Evolutionary conservation across 257 asterid genomes (phyloP), one percentile per base, ranked within the genome.

Genomic region (Voacanga thouarsii): DNA sequence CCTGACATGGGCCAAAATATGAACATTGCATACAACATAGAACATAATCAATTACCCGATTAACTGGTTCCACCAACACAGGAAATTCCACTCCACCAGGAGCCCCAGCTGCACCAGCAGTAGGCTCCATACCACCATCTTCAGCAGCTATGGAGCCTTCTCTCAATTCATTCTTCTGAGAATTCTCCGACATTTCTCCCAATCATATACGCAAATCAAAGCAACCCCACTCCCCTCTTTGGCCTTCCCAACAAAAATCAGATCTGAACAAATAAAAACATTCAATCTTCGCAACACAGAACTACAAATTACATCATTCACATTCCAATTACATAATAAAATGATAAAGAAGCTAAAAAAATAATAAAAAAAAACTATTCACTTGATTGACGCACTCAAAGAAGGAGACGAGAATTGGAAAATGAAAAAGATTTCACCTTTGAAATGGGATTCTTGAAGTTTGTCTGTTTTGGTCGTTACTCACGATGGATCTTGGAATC

Each of bases 121-220:
- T 65, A 65, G 82, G 73, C 49, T 74, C 88, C 83, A 57, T 71
- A 57, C 74, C 83, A 50, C 72, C 90, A 80, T 77, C 87, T 82
- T 82, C 90, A 81, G 60, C 87, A 86, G 92, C 89, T 77, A 86
- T 60, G 80, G 88, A 82, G 67, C 80, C 87, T 74, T 86, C 87
- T 71, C 72, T 65, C 37, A 76, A 72, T 69, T 77, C 64, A 21
- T 73, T 78, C 19, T 74, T 61, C 47, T 66, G 87, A 51, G 82
- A 77, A 77, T 80, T 83, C 79, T 89, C 90, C n/a, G 87, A 84
- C 97, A 92, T 92, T 81, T 86, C 83, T 51, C 82, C 80, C 88
- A 83, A 85, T 84, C 89, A 85, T 71, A 78, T 66, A 76, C 76
- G 56, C 76, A 74, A 66, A 63, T 24, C 78, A 71, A 80, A 79